Evolutionary conservation across 2,329 filamentous ascomycete genomes (phyloP).

Genomic region (Alternaria angustiovoidea): DNA sequence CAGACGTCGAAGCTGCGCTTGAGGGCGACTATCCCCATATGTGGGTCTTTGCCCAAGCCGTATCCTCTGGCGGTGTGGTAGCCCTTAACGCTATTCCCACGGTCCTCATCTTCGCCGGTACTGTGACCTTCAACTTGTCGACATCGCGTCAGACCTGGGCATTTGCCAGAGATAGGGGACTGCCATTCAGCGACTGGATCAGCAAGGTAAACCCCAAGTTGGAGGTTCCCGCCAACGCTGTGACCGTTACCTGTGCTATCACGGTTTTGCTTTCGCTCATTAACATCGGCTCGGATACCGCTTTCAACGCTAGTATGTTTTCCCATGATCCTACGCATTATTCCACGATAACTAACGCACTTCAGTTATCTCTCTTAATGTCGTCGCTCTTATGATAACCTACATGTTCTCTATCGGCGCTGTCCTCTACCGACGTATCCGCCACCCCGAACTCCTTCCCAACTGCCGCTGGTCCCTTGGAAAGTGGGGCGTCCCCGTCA

Average conservation of each 20-base stretch:
- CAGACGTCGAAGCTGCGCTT: slow-evolving; percentile 39
- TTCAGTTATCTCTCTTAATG: slow-evolving; percentile 50
- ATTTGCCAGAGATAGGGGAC: slow-evolving; percentile 47
- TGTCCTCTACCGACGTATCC: slow-evolving; percentile 51
- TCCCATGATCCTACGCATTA: no score
- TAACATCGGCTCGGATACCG: slow-evolving; percentile 47
- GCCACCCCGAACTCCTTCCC: slow-evolving; percentile 49
- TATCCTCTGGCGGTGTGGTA: slow-evolving; percentile 37
- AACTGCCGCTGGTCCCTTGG: slow-evolving; percentile 52
- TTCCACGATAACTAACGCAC: neutral
- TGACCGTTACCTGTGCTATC: slow-evolving; percentile 40
- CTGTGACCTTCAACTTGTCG: slow-evolving; percentile 41
- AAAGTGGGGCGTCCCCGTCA: slow-evolving; percentile 49
- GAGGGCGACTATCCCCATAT: slow-evolving; percentile 47
- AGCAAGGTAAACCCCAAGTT: slow-evolving; percentile 35
- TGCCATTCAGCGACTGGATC: slow-evolving; percentile 45
- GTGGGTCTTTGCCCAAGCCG: slow-evolving; percentile 44
- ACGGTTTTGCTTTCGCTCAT: slow-evolving; percentile 43
- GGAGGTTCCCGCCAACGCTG: slow-evolving; percentile 44
- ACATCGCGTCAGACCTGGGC: slow-evolving; percentile 48
- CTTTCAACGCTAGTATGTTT: slow-evolving; percentile 45
- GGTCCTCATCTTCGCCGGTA: slow-evolving; percentile 43
- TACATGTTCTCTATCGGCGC: slow-evolving; percentile 54
- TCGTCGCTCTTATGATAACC: slow-evolving; percentile 51
- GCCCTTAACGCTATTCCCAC: slow-evolving; percentile 43